A percentile compares a stretch with the other conserved stretches of the same genome.
These are phyloP conservation scores for Cryptosporidium canis DNA, from an alignment of 169 alveolate genomes.

Conservation along the genomic window DNA sequence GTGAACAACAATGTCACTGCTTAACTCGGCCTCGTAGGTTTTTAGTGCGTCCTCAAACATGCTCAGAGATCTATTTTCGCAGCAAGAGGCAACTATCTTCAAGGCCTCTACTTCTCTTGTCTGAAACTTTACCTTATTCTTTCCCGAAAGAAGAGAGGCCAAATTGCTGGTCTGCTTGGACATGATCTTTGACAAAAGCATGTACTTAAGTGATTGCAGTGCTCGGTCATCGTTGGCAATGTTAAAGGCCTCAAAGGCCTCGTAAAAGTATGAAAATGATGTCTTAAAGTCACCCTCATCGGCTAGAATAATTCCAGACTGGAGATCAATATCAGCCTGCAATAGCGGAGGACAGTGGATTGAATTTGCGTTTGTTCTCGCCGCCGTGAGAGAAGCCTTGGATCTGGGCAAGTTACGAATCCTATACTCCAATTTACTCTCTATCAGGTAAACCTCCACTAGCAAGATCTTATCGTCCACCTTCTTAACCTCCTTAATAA, in stretches of 20 bases:
- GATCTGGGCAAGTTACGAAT: constrained; percentile 91
- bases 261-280: constrained; percentile 95
- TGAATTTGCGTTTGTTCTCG: constrained; percentile 92
- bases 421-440: constrained; percentile 90
- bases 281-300: constrained; percentile 90
- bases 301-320: constrained; percentile 84
- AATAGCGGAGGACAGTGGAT: constrained; percentile 93
- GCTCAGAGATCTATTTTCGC: constrained; percentile 87
- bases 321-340: constrained; percentile 95
- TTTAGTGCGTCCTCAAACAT: constrained; percentile 87
- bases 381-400: constrained; percentile 94
- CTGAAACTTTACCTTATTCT: constrained; percentile 86
- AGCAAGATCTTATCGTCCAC: constrained; percentile 92
- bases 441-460: constrained; percentile 91
- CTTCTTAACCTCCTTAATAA: constrained; percentile 90
- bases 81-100: constrained; percentile 87
- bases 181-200: constrained; percentile 93
- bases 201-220: constrained; percentile 85
- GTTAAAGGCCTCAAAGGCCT: constrained; percentile 94
- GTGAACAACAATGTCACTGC: constrained; percentile 85
- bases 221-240: constrained; percentile 86
- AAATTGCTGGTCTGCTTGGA: constrained; percentile 83
- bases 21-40: constrained; percentile 81
- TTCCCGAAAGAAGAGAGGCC: constrained; percentile 81
- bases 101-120: constrained; percentile 89